Base-by-base conservation (phyloP, 331 rosid genomes). In the Malus hybrid region DNA sequence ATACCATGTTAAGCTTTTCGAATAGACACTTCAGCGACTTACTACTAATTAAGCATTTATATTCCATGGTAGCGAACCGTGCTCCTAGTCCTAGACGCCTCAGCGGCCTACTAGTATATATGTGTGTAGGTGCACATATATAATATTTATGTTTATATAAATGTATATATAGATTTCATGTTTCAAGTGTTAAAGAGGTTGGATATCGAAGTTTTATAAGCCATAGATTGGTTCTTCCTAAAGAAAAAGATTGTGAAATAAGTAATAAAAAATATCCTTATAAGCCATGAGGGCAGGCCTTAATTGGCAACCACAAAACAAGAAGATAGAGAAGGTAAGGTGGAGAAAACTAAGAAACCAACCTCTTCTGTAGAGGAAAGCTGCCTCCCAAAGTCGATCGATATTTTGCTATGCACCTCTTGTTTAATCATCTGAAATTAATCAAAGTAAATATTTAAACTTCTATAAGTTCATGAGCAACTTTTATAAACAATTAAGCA, bases 331-430 rank as follows among this genome's bases (percentile, higher is more conserved):
- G 42, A 65, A 33, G 28, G 7, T 18, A 19, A 39, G 70, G 22
- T 39, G 70, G 33, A 29, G 27, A 70, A 52, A 14, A 42, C 14
- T 19, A n/a, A 36, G 6, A 54, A 74, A 87, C 91, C n/a, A 61
- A 93, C 99, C 97, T 94, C 93, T 61, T 94, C 81, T 75, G 83
- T 87, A 4, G 83, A 73, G 12, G 90, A 73, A 80, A 84, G 74
- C 80, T 81, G 83, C 74, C 78, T 78, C 70, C 82, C 92, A 59
- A 88, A 57, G 19, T 88, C 88, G 27, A 85, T 73, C 57, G 79
- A 77, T n/a, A 60, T 18, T 24, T 88, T 84, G 83, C 79, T 87
- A 74, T 87, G 83, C 42, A 80, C 82, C 76, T 86, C 89, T 79
- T 77, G 78, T 32, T 77, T 59, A 10, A 72, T 90, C 94, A 72